Evolutionary conservation across 169 alveolate species (phyloP), one percentile per base, ranked within the genome.

Genomic region (Plasmodium knowlesi): DNA sequence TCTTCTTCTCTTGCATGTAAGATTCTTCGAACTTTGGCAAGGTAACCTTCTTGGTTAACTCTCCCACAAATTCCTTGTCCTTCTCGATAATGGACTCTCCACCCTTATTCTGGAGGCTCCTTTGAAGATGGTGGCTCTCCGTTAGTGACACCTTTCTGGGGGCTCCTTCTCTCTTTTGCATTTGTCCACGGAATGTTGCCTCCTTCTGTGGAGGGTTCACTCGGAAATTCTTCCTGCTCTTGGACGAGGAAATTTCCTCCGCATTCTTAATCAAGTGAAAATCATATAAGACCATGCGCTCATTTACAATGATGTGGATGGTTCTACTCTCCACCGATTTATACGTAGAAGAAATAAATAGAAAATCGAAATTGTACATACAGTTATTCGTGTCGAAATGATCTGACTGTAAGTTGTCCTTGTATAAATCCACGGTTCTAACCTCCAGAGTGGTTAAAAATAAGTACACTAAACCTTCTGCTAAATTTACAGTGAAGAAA

Each of bases 301-400:
- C 94, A 46, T 89, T 89, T 0, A 89, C 72, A 39, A 89, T 79
- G 5, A 89, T 89, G 53, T 89, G 94, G 9, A 67, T 57, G 2
- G 88, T 89, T 32, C 30, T 79, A 41, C 82, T 89, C 16, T 89
- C 90, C 43, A 57, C 79, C n/a, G 70, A 34, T 39, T 89, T 89
- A 67, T 89, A 89, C 30, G 80, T 89, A 1, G 94, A 89, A 6
- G 94, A 89, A 39, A 89, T 89, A 32, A 89, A 89, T 10, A 80
- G n/a, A 28, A 79, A 89, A 2, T 89, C 89, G 28, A 78, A 89
- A 39, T 78, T 89, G n/a, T 89, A 89, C 3, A 4, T 89, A 10
- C 32, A 10, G n/a, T 43, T 88, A n/a, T 41, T 57, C 5, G n/a
- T 57, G 30, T 34, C 34, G 5, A 37, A 34, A 1, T 37, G 39